Evolutionary conservation across 2,329 filamentous ascomycete species (phyloP).

Genomic region (Xylaria arbuscula): DNA sequence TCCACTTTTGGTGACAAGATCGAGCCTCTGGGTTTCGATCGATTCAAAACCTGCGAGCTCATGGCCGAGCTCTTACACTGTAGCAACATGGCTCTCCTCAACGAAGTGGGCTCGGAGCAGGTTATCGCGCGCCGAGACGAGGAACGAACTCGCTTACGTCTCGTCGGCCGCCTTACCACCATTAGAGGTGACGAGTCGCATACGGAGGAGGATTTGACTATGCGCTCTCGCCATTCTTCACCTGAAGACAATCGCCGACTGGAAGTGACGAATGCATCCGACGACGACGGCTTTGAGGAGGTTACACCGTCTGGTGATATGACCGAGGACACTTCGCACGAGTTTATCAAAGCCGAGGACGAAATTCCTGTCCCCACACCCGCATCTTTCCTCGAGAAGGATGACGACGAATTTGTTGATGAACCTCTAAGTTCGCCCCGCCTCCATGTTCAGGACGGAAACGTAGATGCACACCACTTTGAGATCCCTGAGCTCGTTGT

Average conservation of each 20-base stretch:
- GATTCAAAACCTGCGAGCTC: conserved; percentile 98
- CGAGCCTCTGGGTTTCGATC: conserved; percentile 93
- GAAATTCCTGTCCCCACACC: conserved; percentile 57
- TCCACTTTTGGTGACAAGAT: conserved; percentile 93
- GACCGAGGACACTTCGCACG: conserved; percentile 77
- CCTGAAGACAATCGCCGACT: conserved; percentile 73
- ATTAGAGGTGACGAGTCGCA: conserved; percentile 55
- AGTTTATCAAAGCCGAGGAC: conserved; percentile 71
- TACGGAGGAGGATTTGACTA: conserved; percentile 71
- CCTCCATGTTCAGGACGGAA: conserved; percentile 70
- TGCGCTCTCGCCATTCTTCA: conserved; percentile 63
- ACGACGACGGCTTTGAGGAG: conserved; percentile 95
- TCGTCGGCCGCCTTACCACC: conserved; percentile 77
- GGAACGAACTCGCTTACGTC: conserved; percentile 82
- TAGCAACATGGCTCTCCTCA: conserved; percentile 97
- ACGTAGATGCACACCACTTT: conserved; percentile 62
- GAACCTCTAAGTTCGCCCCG: conserved; percentile 77
- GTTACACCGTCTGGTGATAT: conserved; percentile 77
- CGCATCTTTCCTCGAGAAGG: conserved; percentile 64
- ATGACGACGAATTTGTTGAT: conserved; percentile 81
- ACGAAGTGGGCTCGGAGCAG: conserved; percentile 89
- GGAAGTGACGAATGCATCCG: conserved; percentile 82
- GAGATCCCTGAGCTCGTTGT: conserved; percentile 69
- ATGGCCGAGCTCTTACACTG: conserved; percentile 98
- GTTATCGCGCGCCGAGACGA: conserved; percentile 82